Evolutionary conservation across 495 filamentous ascomycete genomes (phyloP).

Genomic region (Filosporella fistucella): DNA sequence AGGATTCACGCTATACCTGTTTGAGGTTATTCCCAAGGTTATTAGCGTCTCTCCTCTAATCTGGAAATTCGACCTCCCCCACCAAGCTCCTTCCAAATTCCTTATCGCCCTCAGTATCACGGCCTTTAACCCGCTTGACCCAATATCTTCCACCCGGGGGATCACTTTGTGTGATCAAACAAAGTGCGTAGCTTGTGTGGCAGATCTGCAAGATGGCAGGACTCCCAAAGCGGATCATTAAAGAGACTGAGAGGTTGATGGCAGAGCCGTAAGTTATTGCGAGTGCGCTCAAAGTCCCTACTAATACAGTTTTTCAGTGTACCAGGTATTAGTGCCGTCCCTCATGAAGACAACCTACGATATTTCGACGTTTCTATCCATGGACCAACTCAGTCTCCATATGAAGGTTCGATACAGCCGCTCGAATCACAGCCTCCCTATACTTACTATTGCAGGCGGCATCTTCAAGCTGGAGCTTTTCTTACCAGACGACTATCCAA

Average conservation of each 20-base stretch:
- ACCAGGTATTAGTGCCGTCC: slow-evolving; percentile 91
- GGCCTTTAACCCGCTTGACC: too few species aligned
- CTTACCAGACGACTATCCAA: slow-evolving; percentile 98
- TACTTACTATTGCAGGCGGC: slow-evolving; percentile 59
- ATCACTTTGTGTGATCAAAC: too few species aligned
- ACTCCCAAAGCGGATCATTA: slow-evolving; percentile 95
- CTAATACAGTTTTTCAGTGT: slow-evolving; percentile 52
- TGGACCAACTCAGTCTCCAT: slow-evolving; percentile 89
- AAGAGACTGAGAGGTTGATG: slow-evolving; percentile 97
- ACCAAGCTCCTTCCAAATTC: too few species aligned
- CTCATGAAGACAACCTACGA: slow-evolving; percentile 96
- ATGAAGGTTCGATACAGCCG: slow-evolving; percentile 60
- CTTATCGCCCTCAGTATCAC: too few species aligned
- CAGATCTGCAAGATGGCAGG: too few species aligned
- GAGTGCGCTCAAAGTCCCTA: neutral
- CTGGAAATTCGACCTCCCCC: too few species aligned
- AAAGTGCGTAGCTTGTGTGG: too few species aligned
- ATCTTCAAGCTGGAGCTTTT: slow-evolving; percentile 98
- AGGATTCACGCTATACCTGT: too few species aligned
- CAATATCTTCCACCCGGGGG: too few species aligned
- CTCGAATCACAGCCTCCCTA: too few species aligned
- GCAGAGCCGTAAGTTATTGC: slow-evolving; percentile 78
- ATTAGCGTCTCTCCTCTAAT: too few species aligned
- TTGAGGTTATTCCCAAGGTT: too few species aligned
- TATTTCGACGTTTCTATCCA: slow-evolving; percentile 98